Evolutionary conservation across 164 flowering plant genomes (phyloP), one percentile per base, ranked within the genome.

Genomic region (Liquidambar formosana): DNA sequence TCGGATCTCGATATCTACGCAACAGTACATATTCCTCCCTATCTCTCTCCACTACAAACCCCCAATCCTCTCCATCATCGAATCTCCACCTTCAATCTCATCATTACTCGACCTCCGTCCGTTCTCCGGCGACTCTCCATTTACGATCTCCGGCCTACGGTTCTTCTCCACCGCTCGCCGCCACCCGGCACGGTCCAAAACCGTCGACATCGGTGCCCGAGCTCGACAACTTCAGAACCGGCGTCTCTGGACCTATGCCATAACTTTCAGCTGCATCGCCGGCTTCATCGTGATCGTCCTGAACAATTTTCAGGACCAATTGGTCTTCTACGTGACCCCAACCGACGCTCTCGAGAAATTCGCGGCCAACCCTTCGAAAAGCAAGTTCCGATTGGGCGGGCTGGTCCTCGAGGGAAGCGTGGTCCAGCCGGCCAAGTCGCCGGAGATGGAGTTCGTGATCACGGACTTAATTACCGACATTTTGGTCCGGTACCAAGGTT

Each of bases 291-390:
- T 88, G 18, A 67, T 90, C 19, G 94, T 89, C 9, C 76, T 92
- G 57, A 85, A 80, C 79, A 83, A 79, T 33, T 94, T 94, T 66
- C 89, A 92, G 65, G 98, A 92, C 64, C 91, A 88, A 54, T 51
- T 94, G 44, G 94, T 92, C 43, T 94, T 94, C 77, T 92, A 92
- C 63, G 79, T 92, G 15, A 94, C 97, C 23, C 98, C 98, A 1
- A 79, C 91, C 0, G 98, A 92, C 0, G 93, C 89, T 6, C 75
- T 94, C 1, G 83, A 86, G 61, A 86, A 90, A 65, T 86, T 78
- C 79, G 13, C 67, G 1, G 44, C 59, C 0, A 82, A 94, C 47
- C 98, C 94, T 0, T 46, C 75, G 10, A 88, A 85, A 65, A 75
- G 63, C 76, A 84, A 80, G 81, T 94, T 87, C 69, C 76, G 98